phyloP scores from a whole-genome alignment of 495 filamentous ascomycete species.

The Neohortaea acidophila region DNA sequence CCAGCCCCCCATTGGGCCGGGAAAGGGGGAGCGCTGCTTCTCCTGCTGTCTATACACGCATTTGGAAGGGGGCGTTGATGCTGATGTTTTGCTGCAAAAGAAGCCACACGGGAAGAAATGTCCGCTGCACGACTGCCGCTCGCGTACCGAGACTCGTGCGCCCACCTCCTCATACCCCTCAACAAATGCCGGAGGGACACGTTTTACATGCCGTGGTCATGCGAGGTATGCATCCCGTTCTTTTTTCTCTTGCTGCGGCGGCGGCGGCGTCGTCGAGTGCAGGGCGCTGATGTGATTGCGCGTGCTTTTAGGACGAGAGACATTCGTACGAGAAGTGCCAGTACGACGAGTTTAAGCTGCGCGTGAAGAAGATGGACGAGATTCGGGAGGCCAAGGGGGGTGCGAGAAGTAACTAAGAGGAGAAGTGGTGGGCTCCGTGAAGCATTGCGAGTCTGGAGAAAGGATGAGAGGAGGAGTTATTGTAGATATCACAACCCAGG shows the following conservation, averaged over 20 bases:
- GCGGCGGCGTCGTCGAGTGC: not conserved
- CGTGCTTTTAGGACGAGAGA: slow-evolving; percentile 75
- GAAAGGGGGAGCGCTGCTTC: too few species aligned
- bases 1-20: too few species aligned
- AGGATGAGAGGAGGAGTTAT: too few species aligned
- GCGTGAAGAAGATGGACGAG: slow-evolving; percentile 97
- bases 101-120: slow-evolving; percentile 80
- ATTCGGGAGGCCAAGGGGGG: slow-evolving; percentile 73
- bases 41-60: too few species aligned
- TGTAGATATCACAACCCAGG: too few species aligned
- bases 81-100: too few species aligned
- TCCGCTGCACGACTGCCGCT: slow-evolving; percentile 75
- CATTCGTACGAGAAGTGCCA: slow-evolving; percentile 99
- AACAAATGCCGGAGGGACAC: slow-evolving; percentile 86
- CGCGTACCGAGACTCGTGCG: slow-evolving; percentile 86
- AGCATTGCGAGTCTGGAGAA: too few species aligned
- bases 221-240: slow-evolving; percentile 50
- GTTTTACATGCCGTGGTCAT: slow-evolving; percentile 96
- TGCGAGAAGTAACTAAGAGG: slow-evolving; percentile 61
- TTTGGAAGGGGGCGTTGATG: too few species aligned
- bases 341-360: slow-evolving; percentile 95
- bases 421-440: too few species aligned
- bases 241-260: too few species aligned
- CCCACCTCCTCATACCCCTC: slow-evolving; percentile 81
- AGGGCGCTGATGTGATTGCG: not conserved